phyloP scores from a whole-genome alignment of 805 yeast species.

The Metschnikowia picachoensis region DNA sequence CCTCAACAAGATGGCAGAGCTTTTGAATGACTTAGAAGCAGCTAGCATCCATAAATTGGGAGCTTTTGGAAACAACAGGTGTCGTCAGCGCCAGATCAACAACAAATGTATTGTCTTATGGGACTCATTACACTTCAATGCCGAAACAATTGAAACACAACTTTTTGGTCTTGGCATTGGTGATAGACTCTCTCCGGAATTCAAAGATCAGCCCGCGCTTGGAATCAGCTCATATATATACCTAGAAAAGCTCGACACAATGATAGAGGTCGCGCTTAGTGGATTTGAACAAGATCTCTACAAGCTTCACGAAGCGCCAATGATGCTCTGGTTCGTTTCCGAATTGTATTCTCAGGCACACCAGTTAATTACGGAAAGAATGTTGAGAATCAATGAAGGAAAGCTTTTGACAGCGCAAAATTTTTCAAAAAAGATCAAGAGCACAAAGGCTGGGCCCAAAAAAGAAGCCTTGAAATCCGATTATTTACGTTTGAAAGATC shows the following conservation, averaged over 20 bases:
- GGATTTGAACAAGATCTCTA: conserved; percentile 77
- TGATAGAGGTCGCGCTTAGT: conserved; percentile 67
- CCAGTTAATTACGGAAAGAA: conserved; percentile 44
- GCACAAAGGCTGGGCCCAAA: conserved; percentile 42
- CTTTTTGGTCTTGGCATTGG: conserved; percentile 36
- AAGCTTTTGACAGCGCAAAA: conserved; percentile 6
- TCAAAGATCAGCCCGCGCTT: conserved; percentile 43
- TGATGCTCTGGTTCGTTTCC: conserved; percentile 66
- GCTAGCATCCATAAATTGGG: conserved; percentile 34
- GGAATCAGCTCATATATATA: conserved; percentile 72
- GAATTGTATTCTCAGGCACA: conserved; percentile 40
- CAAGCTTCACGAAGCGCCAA: conserved; percentile 62
- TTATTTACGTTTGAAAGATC: conserved; percentile 28
- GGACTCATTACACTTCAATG: conserved; percentile 77
- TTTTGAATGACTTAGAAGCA: conserved; percentile 40
- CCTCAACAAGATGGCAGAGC: conserved; percentile 8
- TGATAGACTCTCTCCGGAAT: conserved; percentile 22
- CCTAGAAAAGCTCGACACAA: conserved; percentile 58
- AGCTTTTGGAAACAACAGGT: conserved; percentile 52
- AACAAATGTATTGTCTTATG: conserved; percentile 55
- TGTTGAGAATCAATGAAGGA: conserved; percentile 27
- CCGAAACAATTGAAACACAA: conserved; percentile 60
- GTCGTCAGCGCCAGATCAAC: conserved; percentile 74
- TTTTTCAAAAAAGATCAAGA: conserved; percentile 25
- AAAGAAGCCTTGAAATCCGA: conserved; percentile 35